These are phyloP conservation scores for Arachis hypogaea DNA, from an alignment of 306 rosid species.

Conservation along the genomic window DNA sequence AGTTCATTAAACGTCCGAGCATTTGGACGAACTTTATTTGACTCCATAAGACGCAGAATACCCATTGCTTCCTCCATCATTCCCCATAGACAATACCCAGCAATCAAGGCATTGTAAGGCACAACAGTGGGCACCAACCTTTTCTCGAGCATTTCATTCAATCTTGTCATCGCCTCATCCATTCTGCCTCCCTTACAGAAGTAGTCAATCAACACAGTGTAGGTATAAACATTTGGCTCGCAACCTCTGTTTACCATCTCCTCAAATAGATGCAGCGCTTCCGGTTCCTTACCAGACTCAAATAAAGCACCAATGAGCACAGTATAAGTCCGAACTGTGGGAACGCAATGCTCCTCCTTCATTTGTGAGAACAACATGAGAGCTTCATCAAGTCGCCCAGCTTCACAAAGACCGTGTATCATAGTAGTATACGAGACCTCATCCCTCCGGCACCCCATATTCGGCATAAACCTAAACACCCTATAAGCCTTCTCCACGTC, in stretches of 20 bases:
- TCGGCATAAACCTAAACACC: slow-evolving; percentile 59
- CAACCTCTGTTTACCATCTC: slow-evolving; percentile 68
- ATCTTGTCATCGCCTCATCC: slow-evolving; percentile 56
- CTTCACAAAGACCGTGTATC: slow-evolving; percentile 75
- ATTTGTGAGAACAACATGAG: slow-evolving; percentile 60
- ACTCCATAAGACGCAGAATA: slow-evolving; percentile 69
- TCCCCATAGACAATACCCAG: slow-evolving; percentile 71
- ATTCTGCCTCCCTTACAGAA: slow-evolving; percentile 60
- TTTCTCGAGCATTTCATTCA: slow-evolving; percentile 64
- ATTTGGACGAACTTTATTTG: slow-evolving; percentile 60
- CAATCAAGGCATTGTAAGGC: slow-evolving; percentile 73
- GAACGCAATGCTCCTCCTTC: slow-evolving; percentile 65
- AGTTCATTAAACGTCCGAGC: slow-evolving; percentile 71
- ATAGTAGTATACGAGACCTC: slow-evolving; percentile 64
- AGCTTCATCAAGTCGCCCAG: slow-evolving; percentile 53
- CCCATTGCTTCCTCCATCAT: slow-evolving; percentile 58
- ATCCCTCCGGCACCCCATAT: slow-evolving; percentile 58
- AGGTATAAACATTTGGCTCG: slow-evolving; percentile 74
- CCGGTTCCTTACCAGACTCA: slow-evolving; percentile 53
- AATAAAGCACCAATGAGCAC: slow-evolving; percentile 59
- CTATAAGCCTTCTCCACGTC: slow-evolving; percentile 52
- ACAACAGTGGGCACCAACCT: slow-evolving; percentile 60
- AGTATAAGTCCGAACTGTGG: slow-evolving; percentile 62
- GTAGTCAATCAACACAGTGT: slow-evolving; percentile 62
- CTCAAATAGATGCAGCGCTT: slow-evolving; percentile 56